Percentiles rank a stretch among this genome's conserved stretches.
phyloP scores from a whole-genome alignment of 257 asterid genomes.

The Gardenia jasminoides region DNA sequence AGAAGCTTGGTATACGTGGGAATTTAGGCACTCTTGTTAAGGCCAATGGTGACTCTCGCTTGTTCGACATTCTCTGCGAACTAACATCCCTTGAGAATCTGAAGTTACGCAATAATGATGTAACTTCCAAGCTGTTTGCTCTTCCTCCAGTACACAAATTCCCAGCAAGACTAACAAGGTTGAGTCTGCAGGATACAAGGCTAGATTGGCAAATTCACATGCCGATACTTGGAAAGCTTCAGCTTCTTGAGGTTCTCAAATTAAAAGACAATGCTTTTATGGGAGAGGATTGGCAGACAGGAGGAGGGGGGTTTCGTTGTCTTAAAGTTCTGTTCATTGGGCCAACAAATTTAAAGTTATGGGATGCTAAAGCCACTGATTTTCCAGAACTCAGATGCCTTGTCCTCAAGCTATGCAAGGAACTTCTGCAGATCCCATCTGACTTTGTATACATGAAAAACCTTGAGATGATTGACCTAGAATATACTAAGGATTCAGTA shows the following conservation, averaged over 20 bases:
- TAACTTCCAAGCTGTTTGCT: background rate
- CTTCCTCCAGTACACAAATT: slow-evolving; percentile 22
- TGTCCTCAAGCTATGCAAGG: background rate
- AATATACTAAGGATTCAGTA: slow-evolving; percentile 6
- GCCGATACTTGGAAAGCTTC: slow-evolving; percentile 15
- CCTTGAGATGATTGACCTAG: slow-evolving; percentile 15
- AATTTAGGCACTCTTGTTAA: slow-evolving; percentile 33
- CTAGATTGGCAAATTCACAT: slow-evolving; percentile 21
- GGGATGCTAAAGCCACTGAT: slow-evolving; percentile 23
- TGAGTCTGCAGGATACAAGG: slow-evolving; percentile 19
- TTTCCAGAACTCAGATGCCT: slow-evolving; percentile 19
- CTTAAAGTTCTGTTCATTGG: slow-evolving; percentile 23
- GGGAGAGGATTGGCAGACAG: slow-evolving; percentile 21
- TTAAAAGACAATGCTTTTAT: slow-evolving; percentile 17
- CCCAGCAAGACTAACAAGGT: slow-evolving; percentile 18
- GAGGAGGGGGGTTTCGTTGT: slow-evolving; percentile 17
- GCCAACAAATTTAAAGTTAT: slow-evolving; percentile 10
- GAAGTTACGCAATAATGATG: slow-evolving; percentile 42
- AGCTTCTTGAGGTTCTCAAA: slow-evolving; percentile 21
- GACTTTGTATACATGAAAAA: slow-evolving; percentile 13
- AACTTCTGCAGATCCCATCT: slow-evolving; percentile 14
- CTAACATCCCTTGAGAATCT: slow-evolving; percentile 43
- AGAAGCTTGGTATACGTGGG: slow-evolving; percentile 49
- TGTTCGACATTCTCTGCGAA: slow-evolving; percentile 39
- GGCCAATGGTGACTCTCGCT: slow-evolving; percentile 26